A percentile compares a stretch with the other conserved stretches of the same genome.
phyloP scores from a whole-genome alignment of 257 asterid species.

The Nicotiana otophora region DNA sequence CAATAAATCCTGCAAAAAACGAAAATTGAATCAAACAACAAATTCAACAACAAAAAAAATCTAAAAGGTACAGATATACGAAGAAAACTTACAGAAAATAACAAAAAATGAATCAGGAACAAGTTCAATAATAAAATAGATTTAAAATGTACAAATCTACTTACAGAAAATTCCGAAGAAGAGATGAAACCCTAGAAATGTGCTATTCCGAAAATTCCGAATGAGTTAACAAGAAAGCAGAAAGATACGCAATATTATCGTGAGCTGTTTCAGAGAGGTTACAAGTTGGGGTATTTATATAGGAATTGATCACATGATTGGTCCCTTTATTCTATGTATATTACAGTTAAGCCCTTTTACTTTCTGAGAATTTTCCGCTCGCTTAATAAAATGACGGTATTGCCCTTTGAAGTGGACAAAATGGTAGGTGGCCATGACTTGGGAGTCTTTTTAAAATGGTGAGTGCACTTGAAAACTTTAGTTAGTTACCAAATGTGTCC shows the following conservation, averaged over 20 bases:
- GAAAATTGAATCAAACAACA: background rate
- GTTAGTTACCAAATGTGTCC: background rate
- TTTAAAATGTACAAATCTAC: background rate
- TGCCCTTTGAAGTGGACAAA: background rate
- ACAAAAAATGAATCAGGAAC: background rate
- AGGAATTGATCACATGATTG: background rate
- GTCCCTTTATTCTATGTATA: background rate
- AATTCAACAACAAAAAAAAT: background rate
- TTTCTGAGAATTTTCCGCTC: background rate
- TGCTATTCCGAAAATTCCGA: background rate
- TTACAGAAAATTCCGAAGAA: slow-evolving; percentile 6
- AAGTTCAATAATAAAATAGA: background rate
- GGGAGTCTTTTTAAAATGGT: background rate
- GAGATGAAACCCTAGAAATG: slow-evolving; percentile 4
- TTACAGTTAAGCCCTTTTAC: background rate
- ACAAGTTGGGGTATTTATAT: background rate
- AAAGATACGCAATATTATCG: background rate
- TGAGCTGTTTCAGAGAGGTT: background rate
- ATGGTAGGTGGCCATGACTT: background rate
- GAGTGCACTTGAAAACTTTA: background rate
- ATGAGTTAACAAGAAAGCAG: background rate
- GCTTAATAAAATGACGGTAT: background rate
- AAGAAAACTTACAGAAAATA: background rate
- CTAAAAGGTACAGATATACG: background rate
- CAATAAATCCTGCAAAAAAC: background rate